Evolutionary conservation across 192 early-diverging fungal species (phyloP), one percentile per base, ranked within the genome.

Genomic region (Chytriomyces sp.): DNA sequence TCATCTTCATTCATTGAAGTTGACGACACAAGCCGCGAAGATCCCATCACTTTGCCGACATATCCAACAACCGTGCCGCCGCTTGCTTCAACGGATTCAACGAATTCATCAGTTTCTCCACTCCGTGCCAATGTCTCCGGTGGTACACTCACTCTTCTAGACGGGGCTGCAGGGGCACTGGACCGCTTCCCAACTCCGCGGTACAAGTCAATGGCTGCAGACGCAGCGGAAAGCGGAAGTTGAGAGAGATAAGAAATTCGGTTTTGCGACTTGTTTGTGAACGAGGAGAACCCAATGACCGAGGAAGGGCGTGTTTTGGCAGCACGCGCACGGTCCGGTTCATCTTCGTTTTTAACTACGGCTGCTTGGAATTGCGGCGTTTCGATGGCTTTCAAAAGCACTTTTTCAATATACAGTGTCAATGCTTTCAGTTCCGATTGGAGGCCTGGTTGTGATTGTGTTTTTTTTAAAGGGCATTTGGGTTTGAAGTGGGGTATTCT

Each of bases 351-450:
- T 57, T 57, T 57, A 18, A 70, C 46, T 7, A 70, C 8, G 6
- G 50, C 69, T 7, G 13, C 47, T 20, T 70, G 49, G 6, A 70
- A 43, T 6, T 20, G 13, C 6, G 48, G 69, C 4, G 35, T 35
- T 23, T 7, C 24, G n/a, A 57, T 57, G 13, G 57, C 69, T 57
- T 70, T 70, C 9, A 45, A 35, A 23, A 70, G 50, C 8, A 61
- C 68, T 46, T 61, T 57, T 70, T 47, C 68, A 4, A 69, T 64
- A 13, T 72, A 64, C 44, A 50, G 69, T 45, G 61, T 83, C 64
- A 79, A 79, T 6, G 82, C 82, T 18, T 82, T 83, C 48, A 82
- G 82, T 28, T 85, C 86, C 0, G 84, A 82, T 6, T 57, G 13
- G 18, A 70, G 53, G 16, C 45, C 69, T 70, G 49, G 0, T 35